Evolutionary conservation across 345 rosid species (phyloP), one percentile per base, ranked within the genome.

Genomic region (Chamaenerion angustifolium): DNA sequence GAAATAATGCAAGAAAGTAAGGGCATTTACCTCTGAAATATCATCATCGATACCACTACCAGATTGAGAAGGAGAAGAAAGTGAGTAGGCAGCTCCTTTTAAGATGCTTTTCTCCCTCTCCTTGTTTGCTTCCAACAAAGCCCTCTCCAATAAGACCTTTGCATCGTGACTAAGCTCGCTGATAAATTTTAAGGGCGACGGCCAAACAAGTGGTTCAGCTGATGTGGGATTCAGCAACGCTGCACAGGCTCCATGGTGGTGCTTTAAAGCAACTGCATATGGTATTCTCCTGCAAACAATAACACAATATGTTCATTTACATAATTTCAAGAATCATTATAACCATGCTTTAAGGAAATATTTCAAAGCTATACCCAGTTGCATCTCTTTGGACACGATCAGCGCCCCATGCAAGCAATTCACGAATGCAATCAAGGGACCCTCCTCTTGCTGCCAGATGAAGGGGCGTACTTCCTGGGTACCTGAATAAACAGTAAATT

Each of bases 391-490:
- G 96, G 66, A 68, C 74, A 57, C 99, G 94, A 79, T 93, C 96
- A 12, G 96, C 96, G 53, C 96, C 96, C 95, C 96, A 88, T 6
- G 96, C 96, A 58, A 93, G 77, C 72, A 93, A 68, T 27, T 76
- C 82, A 2, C 95, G 84, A 27, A 82, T 76, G 58, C 99, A 93
- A 59, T 85, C 99, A 13, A 85, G 81, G 64, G 96, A 93, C 45
- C 99, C 99, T 0, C 95, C 93, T 71, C 96, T 76, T 18, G 99
- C 99, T 40, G 99, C 99, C 63, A 93, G 71, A 72, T 88, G 99
- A 67, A 93, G 99, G 71, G 99, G 94, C 48, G 99, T 85, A 57
- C 94, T 88, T 16, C 94, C 96, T 0, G 92, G 90, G 51, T 56
- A 80, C 31, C 99, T 93, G 69, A 42, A 70, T 63, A 58, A 68